Evolutionary conservation across 1,139 yeast genomes (phyloP), one percentile per base, ranked within the genome.

Genomic region (Ashbya aceris): DNA sequence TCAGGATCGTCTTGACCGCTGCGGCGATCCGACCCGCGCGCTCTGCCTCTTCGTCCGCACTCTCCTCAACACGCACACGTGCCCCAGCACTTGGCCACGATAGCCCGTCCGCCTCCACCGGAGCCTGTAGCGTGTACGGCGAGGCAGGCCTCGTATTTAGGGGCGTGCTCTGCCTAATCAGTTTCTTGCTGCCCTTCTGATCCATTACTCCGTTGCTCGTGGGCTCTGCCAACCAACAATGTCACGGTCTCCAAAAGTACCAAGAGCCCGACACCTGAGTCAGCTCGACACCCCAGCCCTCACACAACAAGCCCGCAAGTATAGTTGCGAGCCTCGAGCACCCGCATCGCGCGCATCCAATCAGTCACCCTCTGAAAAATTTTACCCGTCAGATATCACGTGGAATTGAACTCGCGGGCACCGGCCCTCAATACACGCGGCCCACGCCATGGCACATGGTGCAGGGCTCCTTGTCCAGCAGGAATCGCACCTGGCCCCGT

Each of bases 1-100:
- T 65, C 51, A 91, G 69, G 46, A 91, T 83, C 3, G 89, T 80
- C 54, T 77, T 77, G 4, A 91, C 95, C 0, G 97, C 96, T 27
- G 61, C 77, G 4, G 96, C 89, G 45, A 91, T 89, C 47, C 95
- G 74, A 38, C 63, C 53, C 53, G 84, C 86, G 44, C 96, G 73
- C 4, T 47, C 45, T 37, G 64, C 59, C 10, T 79, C 76, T 51
- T 82, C 85, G 49, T 80, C 86, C 38, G 73, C 80, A 4, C 72
- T 68, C 2, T 79, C 76, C 43, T 80, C 86, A 13, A 84, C 72
- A 41, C 97, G 70, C 26, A 63, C 63, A 45, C 95, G 69, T 6
- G 97, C 91, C 5, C 97, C 97, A n/a, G 71, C 57, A 17, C 91
- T 79, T 17, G 97, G 97, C 96, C 96, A 87, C 31, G 95, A 85